Conservation (phyloP, 2,329 filamentous ascomycete species). For the Penicillium concentricum region DNA sequence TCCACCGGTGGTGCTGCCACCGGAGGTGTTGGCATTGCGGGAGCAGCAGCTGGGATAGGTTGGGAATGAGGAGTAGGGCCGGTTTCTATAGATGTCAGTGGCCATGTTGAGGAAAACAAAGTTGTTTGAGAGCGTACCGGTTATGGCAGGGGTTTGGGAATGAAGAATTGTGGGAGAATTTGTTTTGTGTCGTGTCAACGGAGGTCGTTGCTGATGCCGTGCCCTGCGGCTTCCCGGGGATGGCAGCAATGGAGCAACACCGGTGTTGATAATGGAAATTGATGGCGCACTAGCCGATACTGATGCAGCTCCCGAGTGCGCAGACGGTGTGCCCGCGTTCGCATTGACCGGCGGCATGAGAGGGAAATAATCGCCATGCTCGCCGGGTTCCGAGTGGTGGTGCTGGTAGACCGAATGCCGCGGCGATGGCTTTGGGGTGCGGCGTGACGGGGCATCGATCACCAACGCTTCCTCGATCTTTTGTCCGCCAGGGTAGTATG, state of each 20-base stretch:
- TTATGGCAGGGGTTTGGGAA: conserved; percentile 45
- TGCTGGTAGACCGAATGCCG: conserved; percentile 50
- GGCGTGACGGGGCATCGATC: conserved; percentile 77
- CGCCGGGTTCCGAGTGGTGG: conserved; percentile 61
- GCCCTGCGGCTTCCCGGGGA: conserved; percentile 70
- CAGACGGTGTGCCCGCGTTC: conserved; percentile 41
- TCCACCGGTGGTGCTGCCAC: conserved; percentile 35
- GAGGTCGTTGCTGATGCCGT: conserved; percentile 57
- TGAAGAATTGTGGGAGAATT: conserved; percentile 73
- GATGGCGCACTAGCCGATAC: conserved; percentile 54
- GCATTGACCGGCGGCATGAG: conserved; percentile 59
- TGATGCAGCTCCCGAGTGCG: conserved; percentile 39
- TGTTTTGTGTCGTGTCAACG: conserved; percentile 69
- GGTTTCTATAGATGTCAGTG: conserved; percentile 25
- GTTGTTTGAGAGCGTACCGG: conserved; percentile 35
- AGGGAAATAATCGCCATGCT: conserved; percentile 81
- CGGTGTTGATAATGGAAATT: conserved; percentile 78
- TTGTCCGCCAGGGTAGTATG: conserved; percentile 83
- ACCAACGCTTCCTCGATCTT: conserved; percentile 83
- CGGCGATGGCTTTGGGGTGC: conserved; percentile 79
- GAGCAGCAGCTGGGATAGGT: conserved; percentile 25
- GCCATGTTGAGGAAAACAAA: conserved; percentile 1
- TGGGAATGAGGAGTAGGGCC: conserved; percentile 28
- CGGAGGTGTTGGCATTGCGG: conserved; percentile 35
- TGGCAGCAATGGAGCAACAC: conserved; percentile 75